Percentiles rank a stretch among this genome's conserved stretches.
phyloP scores from a whole-genome alignment of 2,329 filamentous ascomycete genomes.

The Aspergillus pseudoterreus region DNA sequence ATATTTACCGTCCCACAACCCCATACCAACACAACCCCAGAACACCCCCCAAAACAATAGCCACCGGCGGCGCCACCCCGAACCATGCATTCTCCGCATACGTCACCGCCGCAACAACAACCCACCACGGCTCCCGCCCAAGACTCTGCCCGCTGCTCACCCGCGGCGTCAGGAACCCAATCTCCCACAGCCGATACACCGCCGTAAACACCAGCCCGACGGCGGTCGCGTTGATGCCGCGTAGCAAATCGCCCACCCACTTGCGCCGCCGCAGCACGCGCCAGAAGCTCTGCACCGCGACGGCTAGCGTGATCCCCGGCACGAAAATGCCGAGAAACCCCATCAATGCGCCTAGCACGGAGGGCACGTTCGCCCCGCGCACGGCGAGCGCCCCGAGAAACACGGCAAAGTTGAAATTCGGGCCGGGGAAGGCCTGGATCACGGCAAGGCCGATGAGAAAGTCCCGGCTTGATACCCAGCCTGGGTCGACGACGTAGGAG shows the following conservation, averaged over 20 bases:
- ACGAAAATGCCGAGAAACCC: slow-evolving; percentile 46
- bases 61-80: slow-evolving; percentile 39
- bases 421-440: slow-evolving; percentile 66
- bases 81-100: slow-evolving; percentile 51
- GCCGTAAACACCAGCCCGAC: slow-evolving; percentile 63
- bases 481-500: slow-evolving; percentile 60
- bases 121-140: slow-evolving; percentile 60
- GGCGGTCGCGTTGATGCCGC: slow-evolving; percentile 58
- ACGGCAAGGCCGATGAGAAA: slow-evolving; percentile 71
- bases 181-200: slow-evolving; percentile 61
- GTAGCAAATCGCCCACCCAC: slow-evolving; percentile 48
- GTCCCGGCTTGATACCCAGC: slow-evolving; percentile 67
- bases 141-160: slow-evolving; percentile 51
- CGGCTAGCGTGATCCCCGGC: slow-evolving; percentile 33
- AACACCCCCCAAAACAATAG: slow-evolving; percentile 46
- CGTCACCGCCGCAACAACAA: slow-evolving; percentile 54
- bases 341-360: slow-evolving; percentile 48
- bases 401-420: slow-evolving; percentile 51
- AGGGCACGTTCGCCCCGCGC: slow-evolving; percentile 22
- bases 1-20: slow-evolving; percentile 27
- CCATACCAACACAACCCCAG: slow-evolving; percentile 49
- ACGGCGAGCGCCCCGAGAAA: slow-evolving; percentile 54
- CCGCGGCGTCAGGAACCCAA: slow-evolving; percentile 55
- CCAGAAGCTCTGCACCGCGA: slow-evolving; percentile 51
- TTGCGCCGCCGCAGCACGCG: slow-evolving; percentile 43